These are phyloP conservation scores for Auriscalpium orientale DNA, from an alignment of 768 basidiomycete species.

Conservation along the genomic window DNA sequence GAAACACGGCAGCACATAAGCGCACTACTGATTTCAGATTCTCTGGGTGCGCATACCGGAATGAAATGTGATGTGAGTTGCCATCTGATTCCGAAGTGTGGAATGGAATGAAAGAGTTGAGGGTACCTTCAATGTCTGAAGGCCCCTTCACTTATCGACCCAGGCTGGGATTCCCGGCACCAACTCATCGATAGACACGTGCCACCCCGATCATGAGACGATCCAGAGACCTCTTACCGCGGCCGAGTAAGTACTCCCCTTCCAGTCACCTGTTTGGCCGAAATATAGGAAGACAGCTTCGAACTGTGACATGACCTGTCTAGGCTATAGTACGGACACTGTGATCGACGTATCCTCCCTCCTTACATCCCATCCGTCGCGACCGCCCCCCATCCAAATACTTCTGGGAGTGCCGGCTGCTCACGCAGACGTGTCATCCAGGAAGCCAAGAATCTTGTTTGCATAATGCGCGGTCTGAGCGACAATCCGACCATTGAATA, in stretches of 20 bases:
- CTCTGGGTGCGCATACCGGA: constrained; percentile 34
- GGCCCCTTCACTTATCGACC: too few species aligned
- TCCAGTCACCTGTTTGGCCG: too few species aligned
- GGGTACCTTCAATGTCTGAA: too few species aligned
- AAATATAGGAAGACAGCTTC: too few species aligned
- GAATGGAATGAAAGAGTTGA: too few species aligned
- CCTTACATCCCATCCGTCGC: constrained; percentile 60
- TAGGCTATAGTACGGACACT: too few species aligned
- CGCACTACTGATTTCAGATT: neutral
- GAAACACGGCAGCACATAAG: constrained; percentile 4
- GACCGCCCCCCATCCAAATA: constrained; percentile 73
- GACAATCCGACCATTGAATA: neutral
- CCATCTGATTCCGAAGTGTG: constrained; percentile 18
- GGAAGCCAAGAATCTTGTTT: constrained; percentile 34
- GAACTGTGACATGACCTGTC: too few species aligned
- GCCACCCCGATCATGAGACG: too few species aligned
- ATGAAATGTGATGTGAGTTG: constrained; percentile 56
- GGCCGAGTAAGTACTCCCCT: too few species aligned
- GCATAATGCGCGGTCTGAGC: neutral
- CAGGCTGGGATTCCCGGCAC: too few species aligned
- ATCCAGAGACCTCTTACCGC: too few species aligned
- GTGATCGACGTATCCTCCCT: neutral
- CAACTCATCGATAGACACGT: too few species aligned
- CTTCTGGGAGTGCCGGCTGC: constrained; percentile 34
- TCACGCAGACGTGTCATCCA: constrained; percentile 42